Evolutionary conservation across 164 flowering plant genomes (phyloP), one percentile per base, ranked within the genome.

Genomic region (Vitis amurensis): DNA sequence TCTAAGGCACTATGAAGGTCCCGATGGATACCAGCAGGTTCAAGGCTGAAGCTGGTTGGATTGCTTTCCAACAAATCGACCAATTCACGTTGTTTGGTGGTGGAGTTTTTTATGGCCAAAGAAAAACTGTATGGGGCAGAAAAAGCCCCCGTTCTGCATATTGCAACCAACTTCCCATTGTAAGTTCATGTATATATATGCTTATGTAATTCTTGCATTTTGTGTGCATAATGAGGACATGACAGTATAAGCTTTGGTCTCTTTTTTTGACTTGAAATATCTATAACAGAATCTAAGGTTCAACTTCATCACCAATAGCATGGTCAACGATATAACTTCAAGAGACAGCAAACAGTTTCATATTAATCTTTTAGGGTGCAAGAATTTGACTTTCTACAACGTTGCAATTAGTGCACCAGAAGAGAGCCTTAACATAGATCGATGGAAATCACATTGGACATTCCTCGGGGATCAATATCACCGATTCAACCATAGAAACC

Each of bases 401-500:
- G 2, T 82, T 9, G 74, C 10, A 11, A 60, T 80, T 15, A 60
- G 8, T 2, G 85, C 85, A 9, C 84, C 83, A 0, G 71, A 11
- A 3, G 50, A 60, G 11, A 80, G 85, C 71, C 59, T 50, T 3
- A 82, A 84, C 78, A 84, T 85, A 4, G 88, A 19, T 19, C 23
- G 23, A 84, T n/a, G 88, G 88, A 4, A 82, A 82, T 50, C 88
- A 80, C 71, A 68, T 84, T 3, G 84, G 77, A 0, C 48, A 59
- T 2, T 78, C 85, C 5, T 55, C 11, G 1, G 80, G 69, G 0
- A n/a, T 82, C 14, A 68, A 56, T 9, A 75, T 84, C 19, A 66
- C 44, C 1, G 52, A 73, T 9, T 10, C 77, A 0, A 27, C 14
- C 8, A 78, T 84, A 3, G 29, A 51, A 19, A 84, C 88, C 0